Base-by-base conservation (phyloP, 257 asterid species). In the Agastache rugosa region DNA sequence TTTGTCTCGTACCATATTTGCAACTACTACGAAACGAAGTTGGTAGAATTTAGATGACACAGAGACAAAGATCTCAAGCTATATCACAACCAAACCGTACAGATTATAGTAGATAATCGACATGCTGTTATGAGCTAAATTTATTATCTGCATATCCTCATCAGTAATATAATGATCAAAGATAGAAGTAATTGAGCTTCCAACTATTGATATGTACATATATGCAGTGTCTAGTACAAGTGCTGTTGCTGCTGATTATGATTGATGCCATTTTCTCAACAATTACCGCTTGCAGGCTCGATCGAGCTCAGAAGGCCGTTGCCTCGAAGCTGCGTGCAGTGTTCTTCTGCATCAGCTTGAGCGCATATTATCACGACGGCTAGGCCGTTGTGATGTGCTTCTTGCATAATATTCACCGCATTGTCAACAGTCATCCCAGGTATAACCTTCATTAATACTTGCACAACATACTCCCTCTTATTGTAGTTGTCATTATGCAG, bases 341-440 rank as follows among this genome's bases (percentile, higher is more conserved):
- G 97, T 29, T 94, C 97, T 82, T 94, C 98, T 0, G 97, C 97
- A 72, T 92, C 96, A 37, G 84, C 90, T 85, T 94, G 98, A 69
- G 83, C 97, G 58, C 98, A 94, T 69, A 88, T 78, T 66, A 94
- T 92, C 60, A 94, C 97, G 62, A 94, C 97, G 0, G 97, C 23
- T 42, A 88, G 63, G 45, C 97, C 98, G 69, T 94, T 91, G 86
- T 72, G 8, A 66, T 91, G 98, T 10, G 98, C 97, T 80, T 94
- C 97, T 82, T 94, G 97, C 98, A 94, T 94, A 45, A 94, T 89
- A 39, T 94, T 94, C 63, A 91, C 98, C 4, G 97, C 97, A 74
- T 85, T 88, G 88, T 92, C 98, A 0, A 94, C 62, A 0, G 96
- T 94, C 96, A 94, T 94, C 69, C 98, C 98, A 2, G 95, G 97